phyloP scores from a whole-genome alignment of 257 asterid species.

The Rauvolfia tetraphylla region DNA sequence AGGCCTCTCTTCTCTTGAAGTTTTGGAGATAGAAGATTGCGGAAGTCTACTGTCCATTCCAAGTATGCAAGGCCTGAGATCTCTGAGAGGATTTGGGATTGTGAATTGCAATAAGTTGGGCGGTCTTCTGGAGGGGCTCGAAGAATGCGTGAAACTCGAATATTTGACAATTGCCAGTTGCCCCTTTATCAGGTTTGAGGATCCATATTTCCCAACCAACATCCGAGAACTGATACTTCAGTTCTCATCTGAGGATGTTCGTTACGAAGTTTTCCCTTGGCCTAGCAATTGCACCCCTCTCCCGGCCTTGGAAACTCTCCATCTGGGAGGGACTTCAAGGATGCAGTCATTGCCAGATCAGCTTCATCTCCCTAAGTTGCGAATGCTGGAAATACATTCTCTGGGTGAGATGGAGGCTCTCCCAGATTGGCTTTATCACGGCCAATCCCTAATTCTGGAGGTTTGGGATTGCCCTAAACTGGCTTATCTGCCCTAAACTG shows the following conservation, averaged over 20 bases:
- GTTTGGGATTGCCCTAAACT: neutral
- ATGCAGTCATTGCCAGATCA: constrained; percentile 11
- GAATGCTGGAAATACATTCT: fast-evolving
- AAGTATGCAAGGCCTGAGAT: too few species aligned
- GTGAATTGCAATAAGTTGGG: neutral
- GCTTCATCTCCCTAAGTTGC: constrained; percentile 12
- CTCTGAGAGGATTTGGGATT: too few species aligned
- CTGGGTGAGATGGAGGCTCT: constrained; percentile 17
- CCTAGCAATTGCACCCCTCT: neutral
- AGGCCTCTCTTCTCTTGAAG: too few species aligned
- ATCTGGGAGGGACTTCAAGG: neutral
- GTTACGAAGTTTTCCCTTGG: neutral
- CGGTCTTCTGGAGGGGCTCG: neutral
- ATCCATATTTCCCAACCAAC: neutral
- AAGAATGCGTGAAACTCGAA: neutral
- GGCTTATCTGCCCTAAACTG: constrained; percentile 2
- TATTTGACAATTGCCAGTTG: neutral
- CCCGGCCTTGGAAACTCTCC: neutral
- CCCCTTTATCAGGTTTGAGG: neutral
- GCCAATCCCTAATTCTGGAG: neutral
- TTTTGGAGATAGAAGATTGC: too few species aligned
- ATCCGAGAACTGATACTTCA: neutral
- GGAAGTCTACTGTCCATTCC: too few species aligned
- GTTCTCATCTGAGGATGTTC: neutral
- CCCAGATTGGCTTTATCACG: constrained; percentile 28